Evolutionary conservation across 768 basidiomycete species (phyloP).

Genomic region (Mycena albidolilacea): DNA sequence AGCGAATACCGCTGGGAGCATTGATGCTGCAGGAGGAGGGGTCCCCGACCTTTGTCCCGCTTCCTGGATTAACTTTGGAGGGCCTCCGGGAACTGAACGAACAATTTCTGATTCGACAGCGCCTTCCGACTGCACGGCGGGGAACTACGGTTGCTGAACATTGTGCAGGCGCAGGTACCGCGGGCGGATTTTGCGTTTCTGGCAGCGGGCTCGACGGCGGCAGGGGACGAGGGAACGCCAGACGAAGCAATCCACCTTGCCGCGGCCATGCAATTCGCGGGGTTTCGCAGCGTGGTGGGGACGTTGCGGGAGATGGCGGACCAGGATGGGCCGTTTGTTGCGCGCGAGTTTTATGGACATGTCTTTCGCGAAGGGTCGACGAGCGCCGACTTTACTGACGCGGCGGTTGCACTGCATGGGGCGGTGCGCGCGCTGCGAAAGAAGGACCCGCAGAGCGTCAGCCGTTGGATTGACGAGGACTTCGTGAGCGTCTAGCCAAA

Average conservation of each 20-base stretch:
- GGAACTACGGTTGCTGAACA: constrained; percentile 43
- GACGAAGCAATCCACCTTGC: constrained; percentile 53
- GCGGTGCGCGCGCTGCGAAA: constrained; percentile 8
- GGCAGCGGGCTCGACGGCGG: constrained; percentile 45
- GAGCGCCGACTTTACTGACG: background rate
- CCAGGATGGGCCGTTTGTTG: constrained; percentile 18
- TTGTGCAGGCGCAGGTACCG: constrained; percentile 40
- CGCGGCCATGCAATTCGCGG: constrained; percentile 32
- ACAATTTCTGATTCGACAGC: constrained; percentile 10
- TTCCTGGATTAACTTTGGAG: constrained; percentile 8
- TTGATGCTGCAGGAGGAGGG: constrained; percentile 23
- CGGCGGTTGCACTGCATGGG: constrained; percentile 10
- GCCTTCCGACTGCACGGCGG: constrained; percentile 38
- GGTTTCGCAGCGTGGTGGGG: constrained; percentile 27
- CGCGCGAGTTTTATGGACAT: constrained; percentile 22
- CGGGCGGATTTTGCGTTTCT: constrained; percentile 51
- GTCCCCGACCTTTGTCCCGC: background rate
- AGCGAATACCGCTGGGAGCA: constrained; percentile 38
- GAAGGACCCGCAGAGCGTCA: constrained; percentile 17
- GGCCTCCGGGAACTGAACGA: constrained; percentile 3
- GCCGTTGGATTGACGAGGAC: constrained; percentile 7
- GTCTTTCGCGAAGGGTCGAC: background rate
- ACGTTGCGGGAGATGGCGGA: constrained; percentile 29
- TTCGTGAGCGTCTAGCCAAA: background rate
- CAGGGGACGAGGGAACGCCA: constrained; percentile 35